phyloP scores from a whole-genome alignment of 2,329 filamentous ascomycete genomes.

The Fusarium nurragi region DNA sequence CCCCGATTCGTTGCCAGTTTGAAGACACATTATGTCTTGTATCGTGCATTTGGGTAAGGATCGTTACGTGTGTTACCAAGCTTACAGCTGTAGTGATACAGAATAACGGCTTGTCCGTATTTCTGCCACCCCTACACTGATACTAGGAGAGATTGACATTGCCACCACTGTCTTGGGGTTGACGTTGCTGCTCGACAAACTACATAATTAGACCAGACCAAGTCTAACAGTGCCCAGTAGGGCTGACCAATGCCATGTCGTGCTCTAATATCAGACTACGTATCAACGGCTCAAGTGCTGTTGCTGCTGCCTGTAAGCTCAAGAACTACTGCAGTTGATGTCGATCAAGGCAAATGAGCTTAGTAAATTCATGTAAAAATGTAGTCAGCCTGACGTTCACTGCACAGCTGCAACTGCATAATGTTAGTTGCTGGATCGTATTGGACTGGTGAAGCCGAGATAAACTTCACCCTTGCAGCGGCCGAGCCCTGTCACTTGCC shows the following conservation, averaged over 20 bases:
- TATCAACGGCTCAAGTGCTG: background rate
- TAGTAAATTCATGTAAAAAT: background rate
- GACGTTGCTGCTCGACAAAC: background rate
- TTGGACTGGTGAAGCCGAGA: constrained; percentile 19
- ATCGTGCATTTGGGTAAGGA: too few relatives aligned
- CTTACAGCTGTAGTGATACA: too few relatives aligned
- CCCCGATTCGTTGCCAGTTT: too few relatives aligned
- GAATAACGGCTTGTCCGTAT: too few relatives aligned
- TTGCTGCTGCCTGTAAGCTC: background rate
- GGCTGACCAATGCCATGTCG: constrained; percentile 2
- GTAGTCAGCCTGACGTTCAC: constrained; percentile 2
- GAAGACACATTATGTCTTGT: too few relatives aligned
- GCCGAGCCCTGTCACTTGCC: background rate
- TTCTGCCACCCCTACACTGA: too few relatives aligned
- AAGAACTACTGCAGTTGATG: background rate
- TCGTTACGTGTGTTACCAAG: too few relatives aligned
- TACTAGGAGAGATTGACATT: too few relatives aligned
- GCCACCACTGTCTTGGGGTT: background rate
- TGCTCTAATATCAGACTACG: background rate
- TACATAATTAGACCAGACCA: background rate
- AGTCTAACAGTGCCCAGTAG: background rate
- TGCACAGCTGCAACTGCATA: background rate
- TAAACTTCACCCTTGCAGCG: background rate
- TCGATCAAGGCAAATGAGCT: background rate
- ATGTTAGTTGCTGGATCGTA: background rate